Evolutionary conservation across 192 early-diverging fungal species (phyloP).

Genomic region (Dissophora globulifera): DNA sequence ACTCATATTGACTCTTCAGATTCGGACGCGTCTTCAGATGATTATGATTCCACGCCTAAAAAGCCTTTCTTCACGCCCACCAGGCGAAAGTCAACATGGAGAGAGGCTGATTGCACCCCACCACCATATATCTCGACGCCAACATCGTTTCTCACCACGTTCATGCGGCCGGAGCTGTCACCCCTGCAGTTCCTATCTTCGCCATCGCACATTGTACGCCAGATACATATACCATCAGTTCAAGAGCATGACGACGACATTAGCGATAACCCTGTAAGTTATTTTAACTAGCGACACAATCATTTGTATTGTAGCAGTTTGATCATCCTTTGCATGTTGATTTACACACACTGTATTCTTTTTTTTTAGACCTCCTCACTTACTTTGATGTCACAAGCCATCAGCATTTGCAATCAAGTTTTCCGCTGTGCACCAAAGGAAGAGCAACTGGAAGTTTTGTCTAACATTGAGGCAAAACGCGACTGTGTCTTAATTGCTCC

Average conservation of each 20-base stretch:
- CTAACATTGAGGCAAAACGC: conserved; percentile 3
- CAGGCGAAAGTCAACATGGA: too few species aligned
- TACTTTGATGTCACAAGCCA: conserved; percentile 19
- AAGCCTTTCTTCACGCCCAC: conserved; percentile 4
- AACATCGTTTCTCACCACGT: background rate
- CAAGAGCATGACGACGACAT: conserved; percentile 2
- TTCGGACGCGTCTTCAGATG: too few species aligned
- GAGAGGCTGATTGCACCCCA: too few species aligned
- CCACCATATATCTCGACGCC: conserved; percentile 1
- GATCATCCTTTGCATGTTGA: background rate
- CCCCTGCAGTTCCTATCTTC: conserved; percentile 16
- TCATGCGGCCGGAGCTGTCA: background rate
- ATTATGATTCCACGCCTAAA: conserved; percentile 12
- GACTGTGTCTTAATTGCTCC: conserved; percentile 33
- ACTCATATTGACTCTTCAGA: background rate
- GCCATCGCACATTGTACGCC: conserved; percentile 12
- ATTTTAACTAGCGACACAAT: background rate
- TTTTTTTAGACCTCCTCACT: conserved; percentile 6
- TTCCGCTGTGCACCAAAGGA: conserved; percentile 27
- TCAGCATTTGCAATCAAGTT: conserved; percentile 9
- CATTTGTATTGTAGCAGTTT: background rate
- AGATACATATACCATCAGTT: conserved; percentile 8
- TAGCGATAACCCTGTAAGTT: background rate
- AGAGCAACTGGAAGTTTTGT: conserved; percentile 17
- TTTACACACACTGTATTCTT: conserved; percentile 5